These are phyloP conservation scores for Mycotypha africana DNA, from an alignment of 371 early-diverging fungal species.

Conservation along the genomic window DNA sequence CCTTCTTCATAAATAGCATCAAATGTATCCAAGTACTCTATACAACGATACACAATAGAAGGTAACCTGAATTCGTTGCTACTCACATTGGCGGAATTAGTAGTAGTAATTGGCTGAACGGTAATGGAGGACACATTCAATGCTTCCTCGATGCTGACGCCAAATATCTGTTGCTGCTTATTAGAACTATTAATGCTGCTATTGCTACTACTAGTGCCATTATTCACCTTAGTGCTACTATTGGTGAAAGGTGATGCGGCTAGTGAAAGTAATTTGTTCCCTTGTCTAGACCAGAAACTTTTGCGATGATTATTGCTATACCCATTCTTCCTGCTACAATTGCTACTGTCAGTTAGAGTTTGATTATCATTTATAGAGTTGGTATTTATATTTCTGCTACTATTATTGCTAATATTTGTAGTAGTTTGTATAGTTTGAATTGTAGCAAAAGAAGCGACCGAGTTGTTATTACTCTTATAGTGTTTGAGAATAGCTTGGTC, in stretches of 20 bases:
- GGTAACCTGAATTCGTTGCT: conserved; percentile 47
- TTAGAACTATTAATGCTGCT: conserved; percentile 22
- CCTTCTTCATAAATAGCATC: conserved; percentile 76
- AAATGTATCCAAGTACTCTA: conserved; percentile 77
- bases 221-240: no score
- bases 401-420: no score
- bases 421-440: no score
- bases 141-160: conserved; percentile 28
- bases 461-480: no score
- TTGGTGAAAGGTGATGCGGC: no score
- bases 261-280: no score
- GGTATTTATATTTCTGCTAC: conserved; percentile 12
- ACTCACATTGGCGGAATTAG: not conserved
- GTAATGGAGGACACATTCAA: conserved; percentile 17
- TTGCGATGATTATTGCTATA: no score
- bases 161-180: no score
- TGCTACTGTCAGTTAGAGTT: not conserved
- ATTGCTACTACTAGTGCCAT: not conserved
- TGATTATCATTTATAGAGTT: not conserved
- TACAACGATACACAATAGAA: conserved; percentile 75
- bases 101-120: conserved; percentile 6
- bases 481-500: not conserved
- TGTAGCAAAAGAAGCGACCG: no score
- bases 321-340: no score
- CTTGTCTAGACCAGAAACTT: no score